Evolutionary conservation across 2,329 filamentous ascomycete genomes (phyloP).

Genomic region (Diaporthe australafricana): DNA sequence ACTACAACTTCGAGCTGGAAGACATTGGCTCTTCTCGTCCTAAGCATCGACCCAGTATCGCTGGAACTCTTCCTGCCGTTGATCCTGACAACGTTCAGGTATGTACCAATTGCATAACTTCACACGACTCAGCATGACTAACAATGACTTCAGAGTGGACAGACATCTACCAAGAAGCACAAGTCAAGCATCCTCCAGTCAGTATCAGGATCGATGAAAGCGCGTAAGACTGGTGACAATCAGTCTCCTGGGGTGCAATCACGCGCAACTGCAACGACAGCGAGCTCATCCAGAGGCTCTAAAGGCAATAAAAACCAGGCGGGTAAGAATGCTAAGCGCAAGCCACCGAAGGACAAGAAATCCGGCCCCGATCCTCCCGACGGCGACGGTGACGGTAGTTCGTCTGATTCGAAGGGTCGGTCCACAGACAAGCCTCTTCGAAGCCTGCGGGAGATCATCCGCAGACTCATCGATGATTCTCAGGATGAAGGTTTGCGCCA

Average conservation of each 20-base stretch:
- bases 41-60: neutral
- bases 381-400: neutral
- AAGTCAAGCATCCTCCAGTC: neutral
- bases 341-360: too few species aligned
- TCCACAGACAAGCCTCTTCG: conserved; percentile 8
- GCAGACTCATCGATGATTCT: neutral
- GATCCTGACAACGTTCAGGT: neutral
- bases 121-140: too few species aligned
- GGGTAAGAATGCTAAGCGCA: too few species aligned
- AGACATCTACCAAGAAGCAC: neutral
- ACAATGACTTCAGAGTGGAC: too few species aligned
- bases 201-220: neutral
- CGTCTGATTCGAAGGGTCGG: neutral
- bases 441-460: conserved; percentile 21
- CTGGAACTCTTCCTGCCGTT: neutral
- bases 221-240: too few species aligned
- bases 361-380: neutral
- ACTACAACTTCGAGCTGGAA: neutral
- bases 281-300: too few species aligned
- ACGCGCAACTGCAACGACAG: too few species aligned
- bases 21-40: neutral
- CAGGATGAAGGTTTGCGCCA: neutral
- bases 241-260: too few species aligned
- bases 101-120: too few species aligned
- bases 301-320: too few species aligned